Base-by-base conservation (phyloP, 805 yeast genomes). In the Candida glaebosa region DNA sequence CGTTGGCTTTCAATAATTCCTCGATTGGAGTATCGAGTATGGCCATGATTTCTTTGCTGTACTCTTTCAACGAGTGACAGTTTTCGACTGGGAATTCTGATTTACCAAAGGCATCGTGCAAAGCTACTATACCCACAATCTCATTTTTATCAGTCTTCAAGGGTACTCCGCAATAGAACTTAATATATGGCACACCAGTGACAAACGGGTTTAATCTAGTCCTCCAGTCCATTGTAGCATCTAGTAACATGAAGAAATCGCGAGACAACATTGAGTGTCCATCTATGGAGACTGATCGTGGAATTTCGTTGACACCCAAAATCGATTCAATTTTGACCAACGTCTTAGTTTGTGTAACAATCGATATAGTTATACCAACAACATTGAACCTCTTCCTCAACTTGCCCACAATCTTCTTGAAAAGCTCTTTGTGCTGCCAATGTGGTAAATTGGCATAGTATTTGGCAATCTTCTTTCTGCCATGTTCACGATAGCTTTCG, bases 191-290 rank as follows among this genome's bases (percentile, higher is more conserved):
- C 0, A 70, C 65, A 0, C 82, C 81, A 16, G 69, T 74, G 1
- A 85, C 86, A 37, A 83, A 65, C 0, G 91, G 91, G 51, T 79
- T 82, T 31, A 66, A 61, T 14, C 60, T 52, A 3, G 82, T 74
- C 55, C 95, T 67, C 93, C 95, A 85, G 54, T 85, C 95, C 26
- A 63, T 62, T 4, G 78, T 57, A 2, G 89, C 81, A 56, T 84
- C 86, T 4, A 70, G 54, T 5, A 85, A 49, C 3, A 79, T 63
- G 40, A 85, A 75, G 45, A 72, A 69, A 2, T 70, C 79, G 5
- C 66, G 57, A 0, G 89, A 81, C 26, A 85, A 60, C 2, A 85
- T 69, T 0, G 88, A 69, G 60, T 85, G 91, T 6, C 79, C 79
- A 55, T 85, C 93, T 35, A 85, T 58, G 5, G 88, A 79, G 2